These are phyloP conservation scores for Tetradesmus lagerheimii DNA, from an alignment of 139 green algal species.

Conservation along the genomic window DNA sequence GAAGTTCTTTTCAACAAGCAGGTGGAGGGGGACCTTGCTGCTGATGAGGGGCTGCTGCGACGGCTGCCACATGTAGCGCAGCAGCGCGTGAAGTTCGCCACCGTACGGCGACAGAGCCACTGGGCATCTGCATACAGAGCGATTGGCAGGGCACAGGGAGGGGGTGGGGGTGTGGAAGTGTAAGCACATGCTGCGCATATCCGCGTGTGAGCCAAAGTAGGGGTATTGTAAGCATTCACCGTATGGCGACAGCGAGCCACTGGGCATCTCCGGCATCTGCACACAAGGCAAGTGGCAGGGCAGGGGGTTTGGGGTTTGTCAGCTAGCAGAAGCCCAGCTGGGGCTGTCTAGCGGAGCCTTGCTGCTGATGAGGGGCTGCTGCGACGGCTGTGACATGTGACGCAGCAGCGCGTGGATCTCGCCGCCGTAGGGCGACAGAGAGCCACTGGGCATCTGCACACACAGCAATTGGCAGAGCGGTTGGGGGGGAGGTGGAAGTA, in stretches of 20 bases:
- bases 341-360: background rate
- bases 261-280: too few relatives aligned
- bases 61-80: too few relatives aligned
- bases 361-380: background rate
- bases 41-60: too few relatives aligned
- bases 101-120: conserved; percentile 45
- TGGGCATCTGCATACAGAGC: conserved; percentile 13
- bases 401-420: conserved; percentile 60
- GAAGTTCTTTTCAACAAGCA: too few relatives aligned
- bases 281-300: too few relatives aligned
- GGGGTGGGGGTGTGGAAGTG: background rate
- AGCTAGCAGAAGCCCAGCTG: background rate
- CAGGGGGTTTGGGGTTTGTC: too few relatives aligned
- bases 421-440: conserved; percentile 64
- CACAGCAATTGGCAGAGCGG: background rate
- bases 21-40: too few relatives aligned
- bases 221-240: too few relatives aligned
- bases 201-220: too few relatives aligned
- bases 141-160: too few relatives aligned
- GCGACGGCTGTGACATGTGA: conserved; percentile 48
- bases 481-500: background rate
- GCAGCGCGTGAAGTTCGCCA: conserved; percentile 58
- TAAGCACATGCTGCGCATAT: too few relatives aligned
- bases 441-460: conserved; percentile 33
- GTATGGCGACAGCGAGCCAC: too few relatives aligned